phyloP scores from a whole-genome alignment of 805 yeast genomes.

The Starmerella bacillaris region DNA sequence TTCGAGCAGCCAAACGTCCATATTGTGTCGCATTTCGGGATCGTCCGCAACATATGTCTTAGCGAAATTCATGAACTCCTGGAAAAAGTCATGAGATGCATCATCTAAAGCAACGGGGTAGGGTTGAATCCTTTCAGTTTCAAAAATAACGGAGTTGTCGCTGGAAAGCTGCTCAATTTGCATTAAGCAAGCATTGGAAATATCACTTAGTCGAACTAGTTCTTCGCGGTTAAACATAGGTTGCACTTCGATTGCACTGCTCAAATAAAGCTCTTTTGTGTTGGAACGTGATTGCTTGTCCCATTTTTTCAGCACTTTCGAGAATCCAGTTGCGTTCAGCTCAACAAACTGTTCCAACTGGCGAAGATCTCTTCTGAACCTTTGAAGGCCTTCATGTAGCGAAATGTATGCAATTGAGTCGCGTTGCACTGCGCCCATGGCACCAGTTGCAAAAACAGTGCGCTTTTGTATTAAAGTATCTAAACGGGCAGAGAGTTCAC shows the following conservation, averaged over 20 bases:
- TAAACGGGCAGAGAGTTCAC: constrained; percentile 62
- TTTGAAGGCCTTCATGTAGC: constrained; percentile 71
- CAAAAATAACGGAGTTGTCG: constrained; percentile 25
- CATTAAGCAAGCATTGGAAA: constrained; percentile 32
- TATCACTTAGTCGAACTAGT: constrained; percentile 67
- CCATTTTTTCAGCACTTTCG: constrained; percentile 93
- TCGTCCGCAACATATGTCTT: constrained; percentile 20
- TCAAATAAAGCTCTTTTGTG: constrained; percentile 76
- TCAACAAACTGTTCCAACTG: constrained; percentile 86
- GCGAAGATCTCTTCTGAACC: constrained; percentile 74
- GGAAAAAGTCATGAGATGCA: constrained; percentile 41
- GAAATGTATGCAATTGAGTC: constrained; percentile 65
- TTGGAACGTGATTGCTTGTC: constrained; percentile 90
- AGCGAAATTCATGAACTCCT: constrained; percentile 38
- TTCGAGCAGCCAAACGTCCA: constrained; percentile 31
- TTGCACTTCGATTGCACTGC: constrained; percentile 87
- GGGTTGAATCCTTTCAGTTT: background rate
- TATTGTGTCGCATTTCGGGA: constrained; percentile 20
- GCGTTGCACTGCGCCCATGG: constrained; percentile 30
- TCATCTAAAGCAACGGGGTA: constrained; percentile 1
- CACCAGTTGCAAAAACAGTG: constrained; percentile 29
- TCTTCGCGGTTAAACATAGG: constrained; percentile 88
- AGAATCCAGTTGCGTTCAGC: constrained; percentile 85
- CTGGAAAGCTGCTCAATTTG: constrained; percentile 59
- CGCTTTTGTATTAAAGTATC: constrained; percentile 63